A percentile compares a stretch with the other conserved stretches of the same genome.
Conservation (phyloP, 495 filamentous ascomycete genomes). For the Hypoxylon crocopeplum region DNA sequence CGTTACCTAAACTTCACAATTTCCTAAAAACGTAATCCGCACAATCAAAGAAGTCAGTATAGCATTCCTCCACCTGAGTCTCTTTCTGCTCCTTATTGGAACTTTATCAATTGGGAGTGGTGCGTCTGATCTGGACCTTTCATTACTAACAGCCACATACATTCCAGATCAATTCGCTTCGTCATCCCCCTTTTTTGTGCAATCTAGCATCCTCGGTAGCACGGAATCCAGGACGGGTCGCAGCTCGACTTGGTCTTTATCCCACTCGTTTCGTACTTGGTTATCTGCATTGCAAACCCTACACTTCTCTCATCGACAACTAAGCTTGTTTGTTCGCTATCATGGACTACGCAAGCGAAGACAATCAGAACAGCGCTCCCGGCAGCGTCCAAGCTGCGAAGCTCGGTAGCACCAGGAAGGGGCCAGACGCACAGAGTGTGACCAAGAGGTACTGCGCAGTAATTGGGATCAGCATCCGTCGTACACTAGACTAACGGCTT, state of each 20-base stretch:
- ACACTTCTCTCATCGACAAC: slow-evolving; percentile 2
- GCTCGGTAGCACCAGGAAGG: slow-evolving; percentile 62
- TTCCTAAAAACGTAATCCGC: slow-evolving; percentile 12
- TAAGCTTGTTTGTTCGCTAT: slow-evolving; percentile 11
- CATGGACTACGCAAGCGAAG: slow-evolving; percentile 74
- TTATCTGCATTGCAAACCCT: background rate
- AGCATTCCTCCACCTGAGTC: slow-evolving; percentile 21
- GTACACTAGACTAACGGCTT: slow-evolving; percentile 19
- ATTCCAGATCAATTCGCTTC: slow-evolving; percentile 34
- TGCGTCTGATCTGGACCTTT: slow-evolving; percentile 18
- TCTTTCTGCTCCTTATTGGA: slow-evolving; percentile 27
- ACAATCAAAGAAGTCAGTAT: slow-evolving; percentile 38
- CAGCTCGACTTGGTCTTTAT: slow-evolving; percentile 18
- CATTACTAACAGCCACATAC: slow-evolving; percentile 32
- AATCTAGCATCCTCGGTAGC: slow-evolving; percentile 9
- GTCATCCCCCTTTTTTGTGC: slow-evolving; percentile 19
- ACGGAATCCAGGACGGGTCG: slow-evolving; percentile 16
- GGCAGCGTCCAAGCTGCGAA: slow-evolving; percentile 63
- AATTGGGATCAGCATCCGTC: background rate
- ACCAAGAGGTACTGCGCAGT: slow-evolving; percentile 70
- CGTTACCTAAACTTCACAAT: slow-evolving; percentile 11
- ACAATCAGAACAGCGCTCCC: slow-evolving; percentile 74
- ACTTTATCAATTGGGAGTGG: slow-evolving; percentile 19
- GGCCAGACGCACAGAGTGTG: slow-evolving; percentile 73
- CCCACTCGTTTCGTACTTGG: slow-evolving; percentile 3